Evolutionary conservation across 371 early-diverging fungal genomes (phyloP).

Genomic region (Mortierella sp.): DNA sequence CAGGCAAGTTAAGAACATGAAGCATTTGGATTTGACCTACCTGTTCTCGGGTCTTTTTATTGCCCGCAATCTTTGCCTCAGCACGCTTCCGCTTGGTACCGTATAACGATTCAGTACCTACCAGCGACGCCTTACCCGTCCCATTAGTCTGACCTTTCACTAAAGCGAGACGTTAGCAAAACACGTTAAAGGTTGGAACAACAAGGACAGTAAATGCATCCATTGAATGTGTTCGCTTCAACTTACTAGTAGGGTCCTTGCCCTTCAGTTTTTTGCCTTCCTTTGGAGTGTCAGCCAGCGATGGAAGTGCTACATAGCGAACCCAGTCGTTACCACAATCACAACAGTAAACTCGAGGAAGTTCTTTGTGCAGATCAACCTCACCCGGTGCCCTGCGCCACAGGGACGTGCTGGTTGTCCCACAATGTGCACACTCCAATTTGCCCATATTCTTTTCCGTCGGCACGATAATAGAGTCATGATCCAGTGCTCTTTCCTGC

Average conservation of each 20-base stretch:
- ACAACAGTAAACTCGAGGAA: slow-evolving; percentile 71
- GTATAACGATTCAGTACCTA: not conserved
- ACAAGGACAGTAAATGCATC: no score
- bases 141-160: slow-evolving; percentile 28
- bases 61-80: slow-evolving; percentile 14
- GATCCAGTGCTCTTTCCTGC: slow-evolving; percentile 32
- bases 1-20: not conserved
- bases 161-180: not conserved
- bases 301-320: slow-evolving; percentile 73
- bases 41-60: slow-evolving; percentile 44
- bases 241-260: slow-evolving; percentile 22
- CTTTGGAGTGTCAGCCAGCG: slow-evolving; percentile 35
- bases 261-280: slow-evolving; percentile 35
- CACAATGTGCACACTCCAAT: slow-evolving; percentile 70
- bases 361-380: slow-evolving; percentile 58
- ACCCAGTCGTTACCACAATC: slow-evolving; percentile 81
- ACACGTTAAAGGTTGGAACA: not conserved
- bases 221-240: no score
- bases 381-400: slow-evolving; percentile 69
- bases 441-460: slow-evolving; percentile 25
- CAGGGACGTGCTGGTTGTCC: slow-evolving; percentile 57
- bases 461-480: slow-evolving; percentile 39
- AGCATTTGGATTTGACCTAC: slow-evolving; percentile 6
- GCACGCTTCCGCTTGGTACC: slow-evolving; percentile 39
- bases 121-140: not conserved